Conservation (phyloP, 2,329 filamentous ascomycete species). For the Leptoxyphium fumago region DNA sequence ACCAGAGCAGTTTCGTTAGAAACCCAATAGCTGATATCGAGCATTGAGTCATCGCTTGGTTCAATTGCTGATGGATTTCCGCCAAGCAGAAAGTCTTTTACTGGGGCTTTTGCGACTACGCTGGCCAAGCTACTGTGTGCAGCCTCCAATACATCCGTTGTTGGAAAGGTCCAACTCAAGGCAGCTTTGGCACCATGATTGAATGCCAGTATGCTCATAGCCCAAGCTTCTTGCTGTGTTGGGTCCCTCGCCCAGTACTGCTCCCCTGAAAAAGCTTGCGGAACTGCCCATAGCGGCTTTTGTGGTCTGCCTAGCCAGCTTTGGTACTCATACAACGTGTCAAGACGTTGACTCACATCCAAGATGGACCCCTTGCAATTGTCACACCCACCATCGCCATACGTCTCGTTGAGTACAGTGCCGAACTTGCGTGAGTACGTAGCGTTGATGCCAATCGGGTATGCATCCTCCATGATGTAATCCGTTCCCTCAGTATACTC, state of each 20-base stretch:
- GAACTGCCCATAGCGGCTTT: conserved; percentile 36
- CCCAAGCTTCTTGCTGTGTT: conserved; percentile 29
- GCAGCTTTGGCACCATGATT: conserved; percentile 38
- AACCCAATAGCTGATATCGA: conserved; percentile 14
- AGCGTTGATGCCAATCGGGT: conserved; percentile 44
- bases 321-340: conserved; percentile 28
- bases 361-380: conserved; percentile 39
- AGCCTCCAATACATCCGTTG: conserved; percentile 18
- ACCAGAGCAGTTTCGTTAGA: conserved; percentile 7
- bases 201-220: conserved; percentile 33
- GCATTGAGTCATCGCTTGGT: conserved; percentile 2
- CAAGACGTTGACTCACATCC: conserved; percentile 36
- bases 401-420: conserved; percentile 43
- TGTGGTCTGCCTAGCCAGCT: conserved; percentile 21
- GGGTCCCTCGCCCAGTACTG: conserved; percentile 35
- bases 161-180: conserved; percentile 35
- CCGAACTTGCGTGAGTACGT: conserved; percentile 39
- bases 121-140: conserved; percentile 25
- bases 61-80: conserved; percentile 12
- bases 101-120: conserved; percentile 21
- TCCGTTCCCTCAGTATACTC: conserved; percentile 41
- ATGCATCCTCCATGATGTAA: conserved; percentile 45
- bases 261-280: conserved; percentile 35
- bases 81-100: conserved; percentile 25
- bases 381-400: conserved; percentile 50